phyloP scores from a whole-genome alignment of 2,329 filamentous ascomycete species.

The Lecanicillium sp. region DNA sequence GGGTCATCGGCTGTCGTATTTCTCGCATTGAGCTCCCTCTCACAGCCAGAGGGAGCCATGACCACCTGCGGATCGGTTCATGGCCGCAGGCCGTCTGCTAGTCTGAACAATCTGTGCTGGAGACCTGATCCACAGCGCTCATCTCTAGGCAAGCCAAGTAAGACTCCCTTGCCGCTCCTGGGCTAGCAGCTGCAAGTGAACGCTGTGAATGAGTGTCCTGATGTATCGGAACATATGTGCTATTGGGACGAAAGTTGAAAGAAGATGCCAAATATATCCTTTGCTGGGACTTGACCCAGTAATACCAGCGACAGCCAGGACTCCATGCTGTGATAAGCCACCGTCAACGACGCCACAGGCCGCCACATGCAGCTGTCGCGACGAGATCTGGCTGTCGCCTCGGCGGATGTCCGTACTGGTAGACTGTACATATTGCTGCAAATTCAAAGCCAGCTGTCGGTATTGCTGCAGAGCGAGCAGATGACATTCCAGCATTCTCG shows the following conservation, averaged over 20 bases:
- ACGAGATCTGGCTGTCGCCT: background rate
- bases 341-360: background rate
- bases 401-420: conserved; percentile 3
- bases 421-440: too few relatives aligned
- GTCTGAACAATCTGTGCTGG: too few relatives aligned
- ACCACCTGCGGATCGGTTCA: background rate
- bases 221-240: too few relatives aligned
- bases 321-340: background rate
- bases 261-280: background rate
- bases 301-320: background rate
- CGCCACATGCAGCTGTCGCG: background rate
- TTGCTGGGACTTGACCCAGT: background rate
- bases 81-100: background rate
- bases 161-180: too few relatives aligned
- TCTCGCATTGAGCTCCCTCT: conserved; percentile 4
- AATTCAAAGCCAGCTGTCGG: too few relatives aligned
- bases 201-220: too few relatives aligned
- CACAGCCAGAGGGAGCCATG: background rate
- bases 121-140: too few relatives aligned
- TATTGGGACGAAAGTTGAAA: too few relatives aligned
- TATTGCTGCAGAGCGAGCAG: too few relatives aligned
- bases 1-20: conserved; percentile 9
- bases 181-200: too few relatives aligned
- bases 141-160: too few relatives aligned
- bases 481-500: background rate